Percentiles rank a stretch among this genome's conserved stretches.
Conservation (phyloP, 169 alveolate genomes). For the Eimeria falciformis region DNA sequence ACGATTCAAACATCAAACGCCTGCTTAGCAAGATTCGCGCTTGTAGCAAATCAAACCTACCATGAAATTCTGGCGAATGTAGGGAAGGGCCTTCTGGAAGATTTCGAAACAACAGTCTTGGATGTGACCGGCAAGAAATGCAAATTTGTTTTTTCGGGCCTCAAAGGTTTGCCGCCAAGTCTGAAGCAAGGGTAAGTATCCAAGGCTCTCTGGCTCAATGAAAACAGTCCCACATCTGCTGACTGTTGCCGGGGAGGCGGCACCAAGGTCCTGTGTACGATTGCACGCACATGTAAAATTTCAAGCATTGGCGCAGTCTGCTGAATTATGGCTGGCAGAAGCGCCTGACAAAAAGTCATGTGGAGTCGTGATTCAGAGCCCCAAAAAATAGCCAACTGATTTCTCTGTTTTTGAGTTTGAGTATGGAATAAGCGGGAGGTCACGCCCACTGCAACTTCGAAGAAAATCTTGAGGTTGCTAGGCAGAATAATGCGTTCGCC, state of each 20-base stretch:
- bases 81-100: constrained; percentile 76
- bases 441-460: constrained; percentile 88
- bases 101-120: constrained; percentile 59
- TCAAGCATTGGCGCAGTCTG: no score
- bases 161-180: constrained; percentile 88
- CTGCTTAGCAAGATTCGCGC: no score
- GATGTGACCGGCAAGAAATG: constrained; percentile 79
- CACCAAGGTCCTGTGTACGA: constrained; percentile 89
- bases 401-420: constrained; percentile 50
- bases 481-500: constrained; percentile 95
- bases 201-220: constrained; percentile 89
- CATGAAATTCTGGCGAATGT: constrained; percentile 76
- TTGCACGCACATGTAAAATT: neutral
- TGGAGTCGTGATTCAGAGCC: neutral
- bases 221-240: constrained; percentile 92
- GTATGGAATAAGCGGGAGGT: constrained; percentile 74
- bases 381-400: no score
- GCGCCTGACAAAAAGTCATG: no score
- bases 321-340: no score
- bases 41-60: constrained; percentile 66
- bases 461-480: constrained; percentile 92
- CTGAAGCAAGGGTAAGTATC: constrained; percentile 92
- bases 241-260: constrained; percentile 94
- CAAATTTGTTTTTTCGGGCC: constrained; percentile 30
- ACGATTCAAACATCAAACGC: no score